Percentiles rank a stretch among this genome's conserved stretches.
These are phyloP conservation scores for Saccharomycopsis oosterbeekiorum DNA, from an alignment of 805 yeast genomes.

Conservation along the genomic window DNA sequence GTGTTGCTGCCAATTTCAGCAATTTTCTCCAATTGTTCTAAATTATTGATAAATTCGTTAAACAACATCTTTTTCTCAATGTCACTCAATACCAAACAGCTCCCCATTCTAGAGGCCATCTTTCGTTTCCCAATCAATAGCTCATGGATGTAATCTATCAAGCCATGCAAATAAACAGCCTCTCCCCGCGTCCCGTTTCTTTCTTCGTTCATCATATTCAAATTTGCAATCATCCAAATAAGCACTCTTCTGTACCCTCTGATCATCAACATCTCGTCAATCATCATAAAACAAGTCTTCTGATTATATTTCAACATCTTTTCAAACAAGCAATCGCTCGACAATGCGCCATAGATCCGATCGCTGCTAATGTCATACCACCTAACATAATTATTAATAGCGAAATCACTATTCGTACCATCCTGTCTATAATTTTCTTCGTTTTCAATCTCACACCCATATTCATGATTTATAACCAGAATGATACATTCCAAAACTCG, in stretches of 20 bases:
- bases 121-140: slow-evolving; percentile 52
- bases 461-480: slow-evolving; percentile 2
- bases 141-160: slow-evolving; percentile 57
- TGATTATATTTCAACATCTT: slow-evolving; percentile 42
- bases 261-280: slow-evolving; percentile 67
- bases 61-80: slow-evolving; percentile 57
- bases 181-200: background rate
- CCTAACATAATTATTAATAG: background rate
- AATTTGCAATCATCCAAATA: slow-evolving; percentile 60
- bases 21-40: slow-evolving; percentile 32
- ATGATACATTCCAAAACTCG: background rate
- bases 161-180: slow-evolving; percentile 30
- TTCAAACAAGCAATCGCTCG: slow-evolving; percentile 32
- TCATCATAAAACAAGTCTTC: slow-evolving; percentile 40
- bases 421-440: background rate
- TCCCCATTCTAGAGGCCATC: slow-evolving; percentile 42
- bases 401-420: background rate
- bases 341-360: background rate
- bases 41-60: slow-evolving; percentile 58
- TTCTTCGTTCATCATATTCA: slow-evolving; percentile 30
- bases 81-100: slow-evolving; percentile 37
- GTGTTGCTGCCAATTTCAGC: background rate
- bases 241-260: slow-evolving; percentile 49
- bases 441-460: slow-evolving; percentile 1
- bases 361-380: slow-evolving; percentile 1